These are phyloP conservation scores for Edaphochlamys debaryana DNA, from an alignment of 139 green algal genomes.

Conservation along the genomic window DNA sequence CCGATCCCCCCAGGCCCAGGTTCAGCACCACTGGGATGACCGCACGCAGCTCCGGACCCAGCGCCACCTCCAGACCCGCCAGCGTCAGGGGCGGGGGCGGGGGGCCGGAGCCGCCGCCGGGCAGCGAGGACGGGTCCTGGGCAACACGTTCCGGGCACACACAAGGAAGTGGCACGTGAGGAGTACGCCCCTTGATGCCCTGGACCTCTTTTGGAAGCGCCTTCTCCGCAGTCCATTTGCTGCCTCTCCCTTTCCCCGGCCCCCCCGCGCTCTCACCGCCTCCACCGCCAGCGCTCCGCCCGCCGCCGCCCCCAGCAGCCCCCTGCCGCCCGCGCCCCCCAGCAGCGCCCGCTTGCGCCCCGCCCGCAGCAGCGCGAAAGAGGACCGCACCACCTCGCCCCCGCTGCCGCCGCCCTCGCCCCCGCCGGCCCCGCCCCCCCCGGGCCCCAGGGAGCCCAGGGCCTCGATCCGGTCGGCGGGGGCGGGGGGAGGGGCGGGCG, in stretches of 20 bases:
- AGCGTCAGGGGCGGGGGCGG: constrained; percentile 44
- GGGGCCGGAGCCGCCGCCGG: neutral
- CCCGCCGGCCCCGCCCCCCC: neutral
- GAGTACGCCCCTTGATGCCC: too few species aligned
- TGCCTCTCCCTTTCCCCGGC: too few species aligned
- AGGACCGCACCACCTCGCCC: constrained; percentile 63
- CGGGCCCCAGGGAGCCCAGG: neutral
- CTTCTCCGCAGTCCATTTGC: too few species aligned
- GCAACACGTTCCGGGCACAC: too few species aligned
- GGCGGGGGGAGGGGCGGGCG: too few species aligned
- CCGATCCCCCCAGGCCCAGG: constrained; percentile 74
- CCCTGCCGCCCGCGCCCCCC: neutral
- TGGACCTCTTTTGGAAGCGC: too few species aligned
- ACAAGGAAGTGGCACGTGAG: too few species aligned
- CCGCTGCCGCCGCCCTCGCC: too few species aligned
- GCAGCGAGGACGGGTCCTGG: too few species aligned
- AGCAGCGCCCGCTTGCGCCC: constrained; percentile 51
- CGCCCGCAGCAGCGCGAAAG: constrained; percentile 76
- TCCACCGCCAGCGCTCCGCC: constrained; percentile 25
- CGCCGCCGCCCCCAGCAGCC: neutral
- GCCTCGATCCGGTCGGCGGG: neutral
- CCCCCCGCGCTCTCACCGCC: neutral
- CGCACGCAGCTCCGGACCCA: constrained; percentile 91
- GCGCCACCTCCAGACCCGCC: constrained; percentile 60
- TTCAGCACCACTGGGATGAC: constrained; percentile 95